Base-by-base conservation (phyloP, 225 moss, liverwort and hornwort genomes). In the Straminergon stramineum region DNA sequence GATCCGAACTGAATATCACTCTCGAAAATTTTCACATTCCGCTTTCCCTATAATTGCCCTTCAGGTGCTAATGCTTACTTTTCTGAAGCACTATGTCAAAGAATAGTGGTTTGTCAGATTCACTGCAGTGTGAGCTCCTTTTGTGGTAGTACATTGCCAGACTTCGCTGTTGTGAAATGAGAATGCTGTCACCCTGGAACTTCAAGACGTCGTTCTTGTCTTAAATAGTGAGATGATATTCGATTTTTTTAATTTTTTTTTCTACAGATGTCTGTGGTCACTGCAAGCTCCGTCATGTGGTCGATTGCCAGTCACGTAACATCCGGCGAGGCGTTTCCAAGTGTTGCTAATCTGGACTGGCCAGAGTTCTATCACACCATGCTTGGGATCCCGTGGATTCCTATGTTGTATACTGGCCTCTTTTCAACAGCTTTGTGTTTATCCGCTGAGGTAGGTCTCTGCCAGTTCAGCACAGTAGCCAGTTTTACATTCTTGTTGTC, bases 351-450 rank as follows among this genome's bases (percentile, higher is more conserved):
- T 57, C 82, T 91, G 18, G 92, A 92, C 88, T 96, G 93, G 98
- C 68, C 91, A 75, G 79, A 41, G 57, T 60, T 93, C 10, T 93
- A 89, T 92, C 78, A 93, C 43, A 80, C 88, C 10, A 64, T 86
- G 58, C 84, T 91, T n/a, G 81, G 89, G 28, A 84, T 96, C 68
- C 98, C 98, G 11, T 96, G 94, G 91, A 85, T 90, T 60, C 89
- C 95, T 23, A 93, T 96, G 91, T 61, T 97, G 52, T 98, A 96
- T 70, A 93, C 95, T n/a, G 95, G 98, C 62, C 91, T 98, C 66
- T 91, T 97, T 43, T 92, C 98, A 75, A 98, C 96, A 62, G 95
- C 97, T 28, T 93, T 97, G 67, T 95, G 96, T 90, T 92, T 94
- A 81, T 93, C 93, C 80, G 91, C 90, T 60, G 98, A 98, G 98